A percentile compares a stretch with the other conserved stretches of the same genome.
Evolutionary conservation across 495 filamentous ascomycete species (phyloP).

Genomic region (Aspergillus homomorphus): DNA sequence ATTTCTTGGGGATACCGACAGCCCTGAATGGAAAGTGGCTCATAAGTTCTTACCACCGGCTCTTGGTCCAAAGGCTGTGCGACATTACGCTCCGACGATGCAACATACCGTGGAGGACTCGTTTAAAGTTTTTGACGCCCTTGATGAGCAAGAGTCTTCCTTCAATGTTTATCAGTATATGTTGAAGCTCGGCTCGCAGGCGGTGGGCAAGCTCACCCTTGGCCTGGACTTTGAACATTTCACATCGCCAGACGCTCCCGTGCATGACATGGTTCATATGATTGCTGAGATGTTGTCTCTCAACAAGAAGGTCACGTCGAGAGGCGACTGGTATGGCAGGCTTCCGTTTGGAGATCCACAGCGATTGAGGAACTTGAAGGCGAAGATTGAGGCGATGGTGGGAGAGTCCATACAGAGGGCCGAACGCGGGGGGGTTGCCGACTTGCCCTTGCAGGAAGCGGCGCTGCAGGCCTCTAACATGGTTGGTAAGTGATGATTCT

Average conservation of each 20-base stretch:
- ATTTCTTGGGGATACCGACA: constrained; percentile 53
- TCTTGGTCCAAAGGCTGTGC: constrained; percentile 51
- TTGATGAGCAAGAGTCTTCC: constrained; percentile 45
- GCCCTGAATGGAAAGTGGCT: constrained; percentile 40
- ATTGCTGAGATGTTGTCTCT: constrained; percentile 45
- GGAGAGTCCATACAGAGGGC: constrained; percentile 37
- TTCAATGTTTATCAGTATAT: constrained; percentile 61
- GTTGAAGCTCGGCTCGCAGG: constrained; percentile 55
- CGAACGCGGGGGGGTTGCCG: constrained; percentile 28
- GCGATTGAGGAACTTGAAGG: constrained; percentile 27
- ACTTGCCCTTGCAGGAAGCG: constrained; percentile 50
- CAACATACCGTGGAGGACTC: constrained; percentile 41
- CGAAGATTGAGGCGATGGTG: constrained; percentile 32
- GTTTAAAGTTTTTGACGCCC: constrained; percentile 52
- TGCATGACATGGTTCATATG: constrained; percentile 38
- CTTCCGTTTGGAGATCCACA: constrained; percentile 53
- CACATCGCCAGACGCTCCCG: constrained; percentile 33
- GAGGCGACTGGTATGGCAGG: constrained; percentile 47
- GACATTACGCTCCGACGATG: constrained; percentile 55
- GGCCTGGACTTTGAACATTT: constrained; percentile 55
- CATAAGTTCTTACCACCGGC: constrained; percentile 58
- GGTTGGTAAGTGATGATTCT: constrained; percentile 35
- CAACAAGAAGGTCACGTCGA: constrained; percentile 51
- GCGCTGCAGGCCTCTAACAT: constrained; percentile 47
- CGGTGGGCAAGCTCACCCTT: constrained; percentile 50